Evolutionary conservation across 2,329 filamentous ascomycete species (phyloP), one percentile per base, ranked within the genome.

Genomic region (Aspergillus pseudoviridinutans): DNA sequence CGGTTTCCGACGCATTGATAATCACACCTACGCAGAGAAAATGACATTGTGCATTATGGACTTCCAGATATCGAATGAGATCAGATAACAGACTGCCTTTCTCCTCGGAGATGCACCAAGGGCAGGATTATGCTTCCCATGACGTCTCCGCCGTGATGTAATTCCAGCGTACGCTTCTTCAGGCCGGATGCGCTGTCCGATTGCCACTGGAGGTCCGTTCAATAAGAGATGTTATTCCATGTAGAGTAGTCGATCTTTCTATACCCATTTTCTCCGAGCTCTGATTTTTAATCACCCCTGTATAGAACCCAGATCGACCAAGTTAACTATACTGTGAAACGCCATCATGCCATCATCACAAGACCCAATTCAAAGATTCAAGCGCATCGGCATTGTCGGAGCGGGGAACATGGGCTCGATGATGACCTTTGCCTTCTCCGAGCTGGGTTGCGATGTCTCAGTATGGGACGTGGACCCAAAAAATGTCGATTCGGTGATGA

Each of bases 341-440:
- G 35, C 41, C 51, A 66, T 8, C 46, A 70, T 70, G 67, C 53
- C 64, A 8, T 42, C 58, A 8, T 12, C 54, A 35, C 49, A 53
- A 32, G 51, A 53, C 25, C 61, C 67, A 49, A 53, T 64, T 20
- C 59, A 71, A 51, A 62, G 61, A 29, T 76, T 74, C 60, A 71
- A 73, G 49, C 67, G 65, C 50, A 75, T 76, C 53, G 74, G 74
- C 32, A 67, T 76, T 27, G 73, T 76, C 44, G 74, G 74, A 38
- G 73, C 70, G 56, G 74, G 74, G 17, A 76, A 71, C 55, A 76
- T 77, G 74, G 74, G 74, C 50, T 75, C 74, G 28, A 76, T 75
- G 71, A 76, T 77, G 74, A 65, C 71, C 54, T 71, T 75, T 58
- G 74, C 73, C 20, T 76, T 77, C 41, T 69, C 72, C 0, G 74